These are phyloP conservation scores for Noccaea caerulescens DNA, from an alignment of 345 rosid species.

Conservation along the genomic window DNA sequence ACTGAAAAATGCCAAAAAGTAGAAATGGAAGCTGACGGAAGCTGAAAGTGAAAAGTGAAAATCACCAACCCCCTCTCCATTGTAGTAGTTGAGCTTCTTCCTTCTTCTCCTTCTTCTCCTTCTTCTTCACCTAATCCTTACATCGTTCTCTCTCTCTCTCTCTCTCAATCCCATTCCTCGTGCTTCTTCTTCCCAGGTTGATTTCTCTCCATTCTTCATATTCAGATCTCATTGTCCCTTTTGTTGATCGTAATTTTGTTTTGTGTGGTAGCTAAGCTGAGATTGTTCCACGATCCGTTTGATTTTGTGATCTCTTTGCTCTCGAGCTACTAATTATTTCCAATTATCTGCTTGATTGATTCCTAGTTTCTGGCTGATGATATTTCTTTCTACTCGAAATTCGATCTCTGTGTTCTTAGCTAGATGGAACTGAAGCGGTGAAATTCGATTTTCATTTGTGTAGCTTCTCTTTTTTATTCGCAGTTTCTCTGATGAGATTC, in stretches of 20 bases:
- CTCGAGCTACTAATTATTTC: neutral
- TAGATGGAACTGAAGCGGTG: too few relatives aligned
- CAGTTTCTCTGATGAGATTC: too few relatives aligned
- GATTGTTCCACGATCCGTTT: neutral
- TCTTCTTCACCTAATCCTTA: neutral
- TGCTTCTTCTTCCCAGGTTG: neutral
- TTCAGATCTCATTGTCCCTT: neutral
- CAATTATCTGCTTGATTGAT: neutral
- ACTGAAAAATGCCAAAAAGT: neutral
- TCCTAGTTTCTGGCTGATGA: too few relatives aligned
- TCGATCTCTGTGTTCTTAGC: too few relatives aligned
- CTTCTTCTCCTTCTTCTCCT: neutral
- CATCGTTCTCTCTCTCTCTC: neutral
- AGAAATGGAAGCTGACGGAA: neutral
- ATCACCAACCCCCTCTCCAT: conserved; percentile 11
- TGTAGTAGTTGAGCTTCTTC: conserved; percentile 4
- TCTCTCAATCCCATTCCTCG: neutral
- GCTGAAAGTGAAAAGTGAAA: neutral
- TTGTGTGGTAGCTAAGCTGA: neutral
- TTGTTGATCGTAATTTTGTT: neutral
- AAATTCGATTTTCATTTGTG: too few relatives aligned
- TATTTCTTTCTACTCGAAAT: too few relatives aligned
- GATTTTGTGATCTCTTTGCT: neutral
- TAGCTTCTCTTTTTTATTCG: too few relatives aligned
- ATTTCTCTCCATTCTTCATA: neutral